Conservation (phyloP, 805 yeast genomes). For the Isabelozyma gotoi region DNA sequence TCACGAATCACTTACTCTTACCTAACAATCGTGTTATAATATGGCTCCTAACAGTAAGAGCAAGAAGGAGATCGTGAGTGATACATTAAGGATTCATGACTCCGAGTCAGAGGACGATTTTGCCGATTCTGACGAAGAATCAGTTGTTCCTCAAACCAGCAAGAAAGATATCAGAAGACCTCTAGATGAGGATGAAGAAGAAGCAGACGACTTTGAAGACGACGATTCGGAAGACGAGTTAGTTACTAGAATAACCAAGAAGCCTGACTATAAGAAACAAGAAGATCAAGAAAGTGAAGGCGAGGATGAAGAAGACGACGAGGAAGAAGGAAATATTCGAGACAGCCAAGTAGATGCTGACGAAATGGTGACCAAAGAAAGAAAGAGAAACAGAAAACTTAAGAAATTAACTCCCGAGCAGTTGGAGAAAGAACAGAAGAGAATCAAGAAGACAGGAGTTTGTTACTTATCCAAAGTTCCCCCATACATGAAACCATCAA, state of each 20-base stretch:
- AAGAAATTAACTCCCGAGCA: slow-evolving; percentile 58
- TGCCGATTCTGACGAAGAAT: slow-evolving; percentile 5
- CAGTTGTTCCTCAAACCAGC: background rate
- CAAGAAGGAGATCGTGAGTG: background rate
- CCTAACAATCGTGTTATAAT: background rate
- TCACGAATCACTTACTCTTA: no score
- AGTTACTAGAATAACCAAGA: slow-evolving; percentile 3
- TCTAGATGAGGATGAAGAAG: slow-evolving; percentile 7
- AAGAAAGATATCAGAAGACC: background rate
- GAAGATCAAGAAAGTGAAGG: slow-evolving; percentile 15
- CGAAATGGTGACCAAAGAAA: slow-evolving; percentile 5
- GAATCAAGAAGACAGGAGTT: slow-evolving; percentile 77
- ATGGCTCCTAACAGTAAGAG: background rate
- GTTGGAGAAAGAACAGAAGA: slow-evolving; percentile 52
- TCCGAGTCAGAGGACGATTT: slow-evolving; percentile 8
- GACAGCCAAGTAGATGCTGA: slow-evolving; percentile 5
- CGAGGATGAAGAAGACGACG: slow-evolving; percentile 11
- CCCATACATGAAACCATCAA: slow-evolving; percentile 96
- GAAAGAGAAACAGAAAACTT: slow-evolving; percentile 34
- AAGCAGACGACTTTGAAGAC: slow-evolving; percentile 8
- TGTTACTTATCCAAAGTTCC: slow-evolving; percentile 90
- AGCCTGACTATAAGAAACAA: slow-evolving; percentile 8
- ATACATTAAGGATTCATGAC: background rate
- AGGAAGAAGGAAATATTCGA: slow-evolving; percentile 3
- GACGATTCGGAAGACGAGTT: slow-evolving; percentile 13